These are phyloP conservation scores for Centrapalus pauciflorus DNA, from an alignment of 129 eudicot genomes.

Conservation along the genomic window DNA sequence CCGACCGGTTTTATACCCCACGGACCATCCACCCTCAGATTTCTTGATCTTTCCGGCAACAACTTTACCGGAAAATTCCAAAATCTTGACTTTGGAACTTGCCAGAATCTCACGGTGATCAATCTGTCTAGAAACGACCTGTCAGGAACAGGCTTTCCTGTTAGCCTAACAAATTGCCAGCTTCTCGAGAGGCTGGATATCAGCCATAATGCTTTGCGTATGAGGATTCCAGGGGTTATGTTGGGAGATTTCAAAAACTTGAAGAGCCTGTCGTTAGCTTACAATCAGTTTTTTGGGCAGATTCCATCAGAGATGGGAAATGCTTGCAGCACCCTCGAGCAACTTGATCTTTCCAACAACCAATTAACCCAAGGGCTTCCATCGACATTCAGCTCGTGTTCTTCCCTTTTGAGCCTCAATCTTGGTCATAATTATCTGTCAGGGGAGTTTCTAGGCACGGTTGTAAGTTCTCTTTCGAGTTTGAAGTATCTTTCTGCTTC, in stretches of 20 bases:
- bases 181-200: constrained; percentile 47
- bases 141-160: constrained; percentile 55
- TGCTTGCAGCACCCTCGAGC: constrained; percentile 50
- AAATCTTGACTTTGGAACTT: constrained; percentile 46
- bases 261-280: constrained; percentile 48
- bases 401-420: constrained; percentile 47
- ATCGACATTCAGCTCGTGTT: constrained; percentile 42
- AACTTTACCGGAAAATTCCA: constrained; percentile 55
- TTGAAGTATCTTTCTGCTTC: constrained; percentile 61
- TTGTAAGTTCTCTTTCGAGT: constrained; percentile 52
- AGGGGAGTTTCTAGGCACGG: constrained; percentile 53
- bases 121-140: constrained; percentile 49
- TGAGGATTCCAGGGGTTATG: constrained; percentile 55
- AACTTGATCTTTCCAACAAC: constrained; percentile 69
- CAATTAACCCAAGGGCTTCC: constrained; percentile 59
- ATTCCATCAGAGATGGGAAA: constrained; percentile 62
- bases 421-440: constrained; percentile 66
- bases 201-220: constrained; percentile 46
- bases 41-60: constrained; percentile 67
- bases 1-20: constrained; percentile 31
- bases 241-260: constrained; percentile 44
- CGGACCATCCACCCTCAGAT: constrained; percentile 11
- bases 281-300: constrained; percentile 51
- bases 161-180: constrained; percentile 50
- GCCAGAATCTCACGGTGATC: constrained; percentile 53